Percentiles rank a stretch among this genome's conserved stretches.
These are phyloP conservation scores for Przewalskia tangutica DNA, from an alignment of 257 asterid species.

Conservation along the genomic window DNA sequence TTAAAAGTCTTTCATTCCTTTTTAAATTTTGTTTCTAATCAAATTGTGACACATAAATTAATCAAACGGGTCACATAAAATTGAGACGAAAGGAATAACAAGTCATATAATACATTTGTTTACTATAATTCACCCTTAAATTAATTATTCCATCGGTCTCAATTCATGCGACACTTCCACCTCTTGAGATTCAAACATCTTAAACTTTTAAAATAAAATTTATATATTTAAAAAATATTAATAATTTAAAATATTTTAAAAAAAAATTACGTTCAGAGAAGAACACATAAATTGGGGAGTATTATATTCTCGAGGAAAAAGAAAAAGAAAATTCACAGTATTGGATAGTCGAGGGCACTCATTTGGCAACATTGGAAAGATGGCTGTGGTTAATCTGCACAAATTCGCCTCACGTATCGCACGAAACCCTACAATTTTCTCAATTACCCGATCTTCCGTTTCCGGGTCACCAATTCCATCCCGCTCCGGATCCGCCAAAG, in stretches of 20 bases:
- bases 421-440: constrained; percentile 17
- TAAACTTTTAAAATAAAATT: too few relatives aligned
- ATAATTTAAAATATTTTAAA: too few relatives aligned
- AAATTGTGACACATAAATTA: neutral
- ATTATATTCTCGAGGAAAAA: too few relatives aligned
- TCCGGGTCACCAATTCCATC: neutral
- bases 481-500: constrained; percentile 53
- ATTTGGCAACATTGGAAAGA: neutral
- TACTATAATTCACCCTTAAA: neutral
- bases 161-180: too few relatives aligned
- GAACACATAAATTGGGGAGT: too few relatives aligned
- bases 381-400: constrained; percentile 30
- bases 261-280: too few relatives aligned
- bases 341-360: neutral
- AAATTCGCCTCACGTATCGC: constrained; percentile 27
- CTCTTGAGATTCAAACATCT: too few relatives aligned
- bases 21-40: neutral
- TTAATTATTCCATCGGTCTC: too few relatives aligned
- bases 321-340: neutral
- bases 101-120: too few relatives aligned
- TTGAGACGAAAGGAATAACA: neutral
- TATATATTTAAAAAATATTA: too few relatives aligned
- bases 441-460: constrained; percentile 23
- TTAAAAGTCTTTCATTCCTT: neutral
- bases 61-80: neutral